Evolutionary conservation across 2,329 filamentous ascomycete species (phyloP).

Genomic region (Zymoseptoria crescenta): DNA sequence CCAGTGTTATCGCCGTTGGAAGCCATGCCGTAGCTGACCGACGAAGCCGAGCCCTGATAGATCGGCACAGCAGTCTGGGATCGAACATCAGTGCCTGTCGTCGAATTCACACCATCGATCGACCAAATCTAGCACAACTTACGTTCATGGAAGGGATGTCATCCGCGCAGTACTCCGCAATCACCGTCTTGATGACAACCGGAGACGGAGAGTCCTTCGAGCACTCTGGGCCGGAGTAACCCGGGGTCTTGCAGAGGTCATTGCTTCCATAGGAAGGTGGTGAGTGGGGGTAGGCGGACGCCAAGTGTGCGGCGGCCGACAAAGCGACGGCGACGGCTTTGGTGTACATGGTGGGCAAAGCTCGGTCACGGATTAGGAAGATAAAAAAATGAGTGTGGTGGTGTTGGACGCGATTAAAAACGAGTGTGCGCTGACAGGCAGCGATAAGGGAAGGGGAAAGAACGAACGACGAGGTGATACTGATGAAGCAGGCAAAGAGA

Average conservation of each 20-base stretch:
- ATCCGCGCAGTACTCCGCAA: neutral
- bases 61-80: neutral
- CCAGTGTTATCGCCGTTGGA: neutral
- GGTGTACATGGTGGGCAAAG: slow-evolving; percentile 58
- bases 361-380: neutral
- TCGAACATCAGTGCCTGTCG: neutral
- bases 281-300: neutral
- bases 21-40: neutral
- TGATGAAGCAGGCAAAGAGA: neutral
- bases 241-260: neutral
- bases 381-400: neutral
- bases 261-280: neutral
- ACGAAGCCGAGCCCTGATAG: neutral
- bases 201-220: neutral
- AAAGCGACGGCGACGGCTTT: slow-evolving; percentile 40
- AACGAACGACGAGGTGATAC: neutral
- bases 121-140: neutral
- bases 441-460: neutral
- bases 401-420: neutral
- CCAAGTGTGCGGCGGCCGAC: neutral
- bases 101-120: neutral
- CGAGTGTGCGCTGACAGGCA: neutral
- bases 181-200: neutral
- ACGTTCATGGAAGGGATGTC: neutral
- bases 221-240: no score